These are phyloP conservation scores for Suhomyces yuchorum DNA, from an alignment of 1,139 yeast genomes.

Conservation along the genomic window DNA sequence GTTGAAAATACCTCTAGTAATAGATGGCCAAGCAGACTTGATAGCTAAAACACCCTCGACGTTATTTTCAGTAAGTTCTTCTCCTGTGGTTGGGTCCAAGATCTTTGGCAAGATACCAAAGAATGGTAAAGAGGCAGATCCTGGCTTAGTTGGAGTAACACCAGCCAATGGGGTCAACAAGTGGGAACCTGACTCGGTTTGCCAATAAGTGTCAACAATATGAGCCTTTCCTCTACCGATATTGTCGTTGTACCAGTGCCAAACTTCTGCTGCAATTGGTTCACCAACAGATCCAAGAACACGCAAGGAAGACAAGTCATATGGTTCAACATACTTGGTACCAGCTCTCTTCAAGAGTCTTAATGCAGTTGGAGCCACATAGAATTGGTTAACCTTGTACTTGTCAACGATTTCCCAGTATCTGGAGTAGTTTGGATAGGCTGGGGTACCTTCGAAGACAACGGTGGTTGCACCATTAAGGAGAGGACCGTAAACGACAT, in stretches of 20 bases:
- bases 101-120: conserved; percentile 72
- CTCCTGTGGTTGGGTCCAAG: conserved; percentile 71
- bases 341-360: conserved; percentile 85
- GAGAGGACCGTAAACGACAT: conserved; percentile 80
- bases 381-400: conserved; percentile 78
- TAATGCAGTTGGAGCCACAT: conserved; percentile 89
- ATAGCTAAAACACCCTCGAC: conserved; percentile 78
- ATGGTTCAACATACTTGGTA: conserved; percentile 61
- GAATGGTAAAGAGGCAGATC: conserved; percentile 77
- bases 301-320: conserved; percentile 66
- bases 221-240: conserved; percentile 77
- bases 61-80: conserved; percentile 59
- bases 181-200: conserved; percentile 80
- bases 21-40: conserved; percentile 76
- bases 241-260: conserved; percentile 88
- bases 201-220: conserved; percentile 82
- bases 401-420: conserved; percentile 83
- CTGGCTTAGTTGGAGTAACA: conserved; percentile 75
- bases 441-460: conserved; percentile 86
- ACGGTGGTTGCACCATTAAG: conserved; percentile 78
- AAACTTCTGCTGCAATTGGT: conserved; percentile 89
- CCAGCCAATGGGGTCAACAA: conserved; percentile 72
- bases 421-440: conserved; percentile 76
- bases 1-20: conserved; percentile 73
- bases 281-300: conserved; percentile 88